Evolutionary conservation across 2,329 filamentous ascomycete genomes (phyloP), one percentile per base, ranked within the genome.

Genomic region (Aspergillus fijiensis): DNA sequence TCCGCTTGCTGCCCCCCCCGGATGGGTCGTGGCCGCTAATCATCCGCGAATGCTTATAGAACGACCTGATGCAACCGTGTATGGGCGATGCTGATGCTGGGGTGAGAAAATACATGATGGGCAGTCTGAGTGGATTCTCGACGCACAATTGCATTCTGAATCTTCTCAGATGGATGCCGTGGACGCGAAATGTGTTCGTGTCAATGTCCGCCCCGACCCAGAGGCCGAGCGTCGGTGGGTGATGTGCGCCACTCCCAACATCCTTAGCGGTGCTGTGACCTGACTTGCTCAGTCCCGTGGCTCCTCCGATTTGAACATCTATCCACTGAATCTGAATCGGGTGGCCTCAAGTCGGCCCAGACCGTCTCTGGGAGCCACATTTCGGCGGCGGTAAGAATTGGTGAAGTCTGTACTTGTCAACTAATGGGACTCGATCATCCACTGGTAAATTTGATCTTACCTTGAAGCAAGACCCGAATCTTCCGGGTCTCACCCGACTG

Each of bases 321-420:
- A 87, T 61, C 85, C 84, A 60, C 78, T 80, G 72, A 96, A 98
- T 68, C 91, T 89, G 80, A 98, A 98, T 65, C 90, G 87, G 23
- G 89, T 87, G 25, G 92, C 92, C 78, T 96, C 92, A 60, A 98
- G 80, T 72, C 92, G 85, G 3, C 94, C 94, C 48, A 98, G 81
- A 0, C 94, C 94, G 73, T 98, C 94, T 62, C 94, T 82, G 6
- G 95, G 95, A n/a, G 95, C 94, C 51, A 99, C 91, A 71, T 99
- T 97, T 63, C 96, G 85, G 72, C 96, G 85, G 54, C 96, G 87
- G 76, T 99, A 99, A 31, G 88, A 91, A 74, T 94, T 96, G 25
- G 95, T 98, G 74, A 99, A 99, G 77, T 99, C 96, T 79, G 58
- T 12, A 45, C 21, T n/a, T 39, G 25, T 16, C n/a, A 10, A 59